Percentiles rank a stretch among this genome's conserved stretches.
phyloP scores from a whole-genome alignment of 2,329 filamentous ascomycete genomes.

The Hypoxylon sp. region DNA sequence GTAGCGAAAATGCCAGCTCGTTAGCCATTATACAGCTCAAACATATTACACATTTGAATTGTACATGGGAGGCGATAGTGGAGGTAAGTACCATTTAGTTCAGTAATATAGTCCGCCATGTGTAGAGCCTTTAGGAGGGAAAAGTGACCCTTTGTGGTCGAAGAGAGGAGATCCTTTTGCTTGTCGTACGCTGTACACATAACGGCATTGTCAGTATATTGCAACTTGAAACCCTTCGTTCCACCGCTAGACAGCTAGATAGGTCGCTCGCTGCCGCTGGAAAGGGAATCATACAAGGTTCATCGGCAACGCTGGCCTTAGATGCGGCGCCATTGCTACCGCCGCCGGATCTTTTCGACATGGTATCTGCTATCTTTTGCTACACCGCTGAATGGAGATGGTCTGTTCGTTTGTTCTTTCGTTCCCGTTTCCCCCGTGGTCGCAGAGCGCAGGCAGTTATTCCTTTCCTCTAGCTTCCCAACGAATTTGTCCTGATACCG shows the following conservation, averaged over 20 bases:
- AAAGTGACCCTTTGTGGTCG: conserved; percentile 78
- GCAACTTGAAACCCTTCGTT: neutral
- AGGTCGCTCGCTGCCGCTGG: neutral
- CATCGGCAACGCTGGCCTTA: conserved; percentile 60
- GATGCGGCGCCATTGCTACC: conserved; percentile 63
- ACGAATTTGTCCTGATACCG: neutral
- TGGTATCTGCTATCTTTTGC: conserved; percentile 54
- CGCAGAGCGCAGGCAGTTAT: neutral
- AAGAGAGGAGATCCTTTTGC: conserved; percentile 80
- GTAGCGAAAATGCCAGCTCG: conserved; percentile 12
- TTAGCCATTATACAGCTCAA: conserved; percentile 19
- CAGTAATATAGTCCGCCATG: conserved; percentile 86
- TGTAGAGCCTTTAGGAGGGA: conserved; percentile 78
- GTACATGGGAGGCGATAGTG: neutral
- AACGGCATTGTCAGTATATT: conserved; percentile 21
- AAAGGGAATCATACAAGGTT: conserved; percentile 58
- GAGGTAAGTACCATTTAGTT: conserved; percentile 76
- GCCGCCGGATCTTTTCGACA: conserved; percentile 74
- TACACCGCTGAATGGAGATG: conserved; percentile 24
- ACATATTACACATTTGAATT: neutral
- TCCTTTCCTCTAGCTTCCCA: neutral
- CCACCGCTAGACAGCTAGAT: neutral
- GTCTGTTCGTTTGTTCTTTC: conserved; percentile 14
- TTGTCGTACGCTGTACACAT: conserved; percentile 74
- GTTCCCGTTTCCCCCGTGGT: conserved; percentile 1